phyloP scores from a whole-genome alignment of 768 basidiomycete species.

The Lentinula detonsa region DNA sequence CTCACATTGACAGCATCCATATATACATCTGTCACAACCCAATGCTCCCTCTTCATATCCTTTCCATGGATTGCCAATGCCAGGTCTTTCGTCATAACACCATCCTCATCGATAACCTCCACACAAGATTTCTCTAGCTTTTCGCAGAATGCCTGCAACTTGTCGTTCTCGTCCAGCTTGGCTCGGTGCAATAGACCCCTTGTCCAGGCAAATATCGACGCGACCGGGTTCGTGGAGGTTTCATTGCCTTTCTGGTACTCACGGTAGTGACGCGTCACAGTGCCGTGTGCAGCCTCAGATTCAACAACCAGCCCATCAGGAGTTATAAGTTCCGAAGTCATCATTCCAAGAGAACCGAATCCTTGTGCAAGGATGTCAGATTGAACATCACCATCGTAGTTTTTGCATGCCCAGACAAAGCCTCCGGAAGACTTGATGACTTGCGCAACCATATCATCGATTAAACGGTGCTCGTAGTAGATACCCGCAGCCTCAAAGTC shows the following conservation, averaged over 20 bases:
- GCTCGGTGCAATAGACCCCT: constrained; percentile 90
- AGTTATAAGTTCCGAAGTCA: constrained; percentile 93
- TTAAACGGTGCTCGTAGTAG: constrained; percentile 94
- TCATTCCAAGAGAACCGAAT: constrained; percentile 95
- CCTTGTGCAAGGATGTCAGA: constrained; percentile 96
- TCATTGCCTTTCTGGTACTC: constrained; percentile 97
- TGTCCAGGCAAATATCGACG: constrained; percentile 98
- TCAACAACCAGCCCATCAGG: constrained; percentile 92
- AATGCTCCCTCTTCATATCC: constrained; percentile 26
- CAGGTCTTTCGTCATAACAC: constrained; percentile 95
- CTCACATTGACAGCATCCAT: constrained; percentile 89
- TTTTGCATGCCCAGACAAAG: constrained; percentile 73
- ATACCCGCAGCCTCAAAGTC: constrained; percentile 66
- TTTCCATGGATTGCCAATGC: constrained; percentile 67
- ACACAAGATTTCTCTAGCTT: constrained; percentile 85
- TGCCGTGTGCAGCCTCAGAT: constrained; percentile 95
- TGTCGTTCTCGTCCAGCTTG: constrained; percentile 81
- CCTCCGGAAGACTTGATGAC: constrained; percentile 95
- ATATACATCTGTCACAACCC: constrained; percentile 92
- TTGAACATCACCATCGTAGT: constrained; percentile 85
- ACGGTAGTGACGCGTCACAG: constrained; percentile 94
- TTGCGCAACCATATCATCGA: constrained; percentile 98
- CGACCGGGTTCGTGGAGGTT: constrained; percentile 98
- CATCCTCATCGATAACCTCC: constrained; percentile 86
- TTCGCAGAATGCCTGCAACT: constrained; percentile 65